Evolutionary conservation across 805 yeast genomes (phyloP).

Genomic region (Schizosaccharomyces japonicus): DNA sequence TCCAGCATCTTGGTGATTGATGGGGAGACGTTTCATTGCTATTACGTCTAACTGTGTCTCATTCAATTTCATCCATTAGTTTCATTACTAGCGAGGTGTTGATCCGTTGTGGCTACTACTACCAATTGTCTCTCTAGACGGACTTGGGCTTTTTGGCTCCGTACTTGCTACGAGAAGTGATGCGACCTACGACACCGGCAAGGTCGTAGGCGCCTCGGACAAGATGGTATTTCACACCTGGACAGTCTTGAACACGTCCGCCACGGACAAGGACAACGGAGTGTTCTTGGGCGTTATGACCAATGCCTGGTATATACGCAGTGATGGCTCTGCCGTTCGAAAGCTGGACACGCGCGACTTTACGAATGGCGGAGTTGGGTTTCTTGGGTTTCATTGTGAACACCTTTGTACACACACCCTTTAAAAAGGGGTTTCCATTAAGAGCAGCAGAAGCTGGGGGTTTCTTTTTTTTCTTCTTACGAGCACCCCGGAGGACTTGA

Average conservation of each 20-base stretch:
- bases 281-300: slow-evolving; percentile 93
- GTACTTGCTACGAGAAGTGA: slow-evolving; percentile 71
- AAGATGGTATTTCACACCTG: slow-evolving; percentile 88
- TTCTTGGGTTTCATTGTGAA: slow-evolving; percentile 93
- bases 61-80: not conserved
- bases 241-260: slow-evolving; percentile 94
- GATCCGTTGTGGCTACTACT: no score
- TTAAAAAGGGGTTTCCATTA: slow-evolving; percentile 57
- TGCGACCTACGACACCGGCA: slow-evolving; percentile 83
- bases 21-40: not conserved
- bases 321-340: slow-evolving; percentile 72
- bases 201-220: slow-evolving; percentile 48
- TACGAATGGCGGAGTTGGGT: slow-evolving; percentile 94
- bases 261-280: slow-evolving; percentile 89
- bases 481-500: not conserved
- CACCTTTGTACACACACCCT: slow-evolving; percentile 82
- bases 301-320: slow-evolving; percentile 94
- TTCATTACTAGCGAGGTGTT: no score
- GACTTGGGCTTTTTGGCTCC: slow-evolving; percentile 42
- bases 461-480: not conserved
- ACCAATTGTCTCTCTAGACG: no score
- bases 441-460: slow-evolving; percentile 23
- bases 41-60: not conserved
- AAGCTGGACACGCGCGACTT: slow-evolving; percentile 82
- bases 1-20: no score